Conservation (phyloP, 164 flowering plant genomes). For the Sextonia rubra region DNA sequence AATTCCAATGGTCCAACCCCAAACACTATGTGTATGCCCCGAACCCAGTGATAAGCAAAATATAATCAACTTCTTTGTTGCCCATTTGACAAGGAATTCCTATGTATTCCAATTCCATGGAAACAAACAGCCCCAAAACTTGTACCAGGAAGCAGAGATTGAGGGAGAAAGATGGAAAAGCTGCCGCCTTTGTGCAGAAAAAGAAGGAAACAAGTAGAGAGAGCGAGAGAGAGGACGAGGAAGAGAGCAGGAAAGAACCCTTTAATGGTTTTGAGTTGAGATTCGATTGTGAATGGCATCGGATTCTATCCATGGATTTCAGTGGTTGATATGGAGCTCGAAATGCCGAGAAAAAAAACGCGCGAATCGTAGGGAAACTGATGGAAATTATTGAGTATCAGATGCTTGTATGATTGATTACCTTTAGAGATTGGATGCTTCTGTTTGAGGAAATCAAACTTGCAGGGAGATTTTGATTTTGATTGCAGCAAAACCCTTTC, state of each 20-base stretch:
- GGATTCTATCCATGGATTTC: not conserved
- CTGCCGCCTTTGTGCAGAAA: not conserved
- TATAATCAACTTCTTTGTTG: too few species aligned
- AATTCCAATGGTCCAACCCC: too few species aligned
- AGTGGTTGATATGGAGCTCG: not conserved
- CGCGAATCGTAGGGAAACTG: not conserved
- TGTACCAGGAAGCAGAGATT: too few species aligned
- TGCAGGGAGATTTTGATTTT: not conserved
- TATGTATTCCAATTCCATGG: too few species aligned
- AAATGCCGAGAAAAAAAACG: conserved; percentile 7
- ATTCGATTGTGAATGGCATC: not conserved
- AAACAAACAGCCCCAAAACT: too few species aligned
- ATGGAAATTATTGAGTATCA: not conserved
- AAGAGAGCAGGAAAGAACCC: too few species aligned
- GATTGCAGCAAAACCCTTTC: not conserved
- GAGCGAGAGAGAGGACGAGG: not conserved
- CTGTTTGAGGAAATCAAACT: not conserved
- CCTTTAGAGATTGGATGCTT: conserved; percentile 2
- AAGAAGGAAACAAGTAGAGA: not conserved
- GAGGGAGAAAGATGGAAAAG: not conserved
- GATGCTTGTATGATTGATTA: conserved; percentile 6
- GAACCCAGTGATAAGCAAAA: too few species aligned
- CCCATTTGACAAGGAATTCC: too few species aligned
- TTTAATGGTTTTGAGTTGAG: too few species aligned
- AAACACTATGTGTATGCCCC: too few species aligned